Base-by-base conservation (phyloP, 768 basidiomycete species). In the Galerina marginata region DNA sequence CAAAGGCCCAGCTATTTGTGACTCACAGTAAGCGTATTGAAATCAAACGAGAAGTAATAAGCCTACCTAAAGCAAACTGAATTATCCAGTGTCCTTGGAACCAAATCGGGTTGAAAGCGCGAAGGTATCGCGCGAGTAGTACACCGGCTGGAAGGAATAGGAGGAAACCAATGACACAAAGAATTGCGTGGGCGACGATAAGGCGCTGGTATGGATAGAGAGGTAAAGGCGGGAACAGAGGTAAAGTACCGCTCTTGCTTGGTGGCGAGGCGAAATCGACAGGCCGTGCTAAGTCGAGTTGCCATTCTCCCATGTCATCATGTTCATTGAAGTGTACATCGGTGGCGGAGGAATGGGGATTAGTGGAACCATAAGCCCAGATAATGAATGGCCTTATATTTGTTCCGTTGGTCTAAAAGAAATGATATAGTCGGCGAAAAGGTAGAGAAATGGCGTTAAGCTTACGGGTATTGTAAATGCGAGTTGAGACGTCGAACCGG, bases 61-160 rank as follows among this genome's bases (percentile, higher is more conserved):
- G 29, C 51, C 3, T 23, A 53, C 51, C 51, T 6, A 53, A 37
- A 4, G 51, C 51, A 25, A 53, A 53, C 38, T 53, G 51, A 6
- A 53, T 38, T n/a, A 53, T 53, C 51, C 51, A 53, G 23, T 53
- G 51, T 23, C 36, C 29, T 23, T 53, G 11, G 51, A 53, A 53
- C 51, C 51, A 53, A 1, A 53, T 40, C 6, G 51, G 51, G 23
- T 53, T 53, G n/a, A 53, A 53, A 3, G 40, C 51, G 37, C 51
- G 51, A 39, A 53, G 38, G 15, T 53, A 53, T n/a, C 51, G 36
- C n/a, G 51, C 51, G 0, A 53, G 14, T 15, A 53, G 23, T 15
- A 38, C 36, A 9, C 51, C 51, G 40, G 51, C 51, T 10, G 51
- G 51, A 9, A 53, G 51, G 38, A 53, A 40, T 9, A 53, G 38